A percentile compares a stretch with the other conserved stretches of the same genome.
Evolutionary conservation across 345 rosid genomes (phyloP).

Genomic region (Melaleuca alternifolia): DNA sequence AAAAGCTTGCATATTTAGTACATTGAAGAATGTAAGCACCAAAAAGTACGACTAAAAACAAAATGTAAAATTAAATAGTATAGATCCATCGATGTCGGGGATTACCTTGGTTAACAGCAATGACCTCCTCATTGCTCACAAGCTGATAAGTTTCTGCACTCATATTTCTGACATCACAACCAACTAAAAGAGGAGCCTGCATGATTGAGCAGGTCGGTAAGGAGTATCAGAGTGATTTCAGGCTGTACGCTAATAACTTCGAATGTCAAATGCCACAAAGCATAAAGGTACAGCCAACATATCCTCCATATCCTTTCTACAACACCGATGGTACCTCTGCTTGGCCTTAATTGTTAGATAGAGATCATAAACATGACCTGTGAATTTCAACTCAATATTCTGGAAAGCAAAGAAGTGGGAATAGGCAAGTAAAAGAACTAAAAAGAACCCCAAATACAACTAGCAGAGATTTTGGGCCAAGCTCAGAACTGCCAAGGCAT

Average conservation of each 20-base stretch:
- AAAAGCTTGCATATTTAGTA: background rate
- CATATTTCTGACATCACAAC: constrained; percentile 89
- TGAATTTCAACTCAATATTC: background rate
- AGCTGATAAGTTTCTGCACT: constrained; percentile 71
- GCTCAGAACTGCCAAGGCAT: background rate
- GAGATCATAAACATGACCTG: background rate
- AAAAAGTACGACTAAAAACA: background rate
- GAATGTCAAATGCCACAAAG: background rate
- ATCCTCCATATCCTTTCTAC: background rate
- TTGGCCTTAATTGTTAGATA: background rate
- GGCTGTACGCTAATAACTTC: background rate
- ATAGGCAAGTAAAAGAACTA: background rate
- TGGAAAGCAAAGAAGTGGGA: background rate
- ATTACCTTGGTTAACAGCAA: constrained; percentile 90
- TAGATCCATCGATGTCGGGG: background rate
- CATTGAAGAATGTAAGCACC: background rate
- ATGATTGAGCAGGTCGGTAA: background rate
- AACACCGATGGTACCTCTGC: background rate
- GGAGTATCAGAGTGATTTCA: background rate
- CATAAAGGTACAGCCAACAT: background rate
- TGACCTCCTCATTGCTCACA: constrained; percentile 75
- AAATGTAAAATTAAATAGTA: background rate
- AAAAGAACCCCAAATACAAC: background rate
- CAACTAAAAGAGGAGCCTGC: constrained; percentile 95
- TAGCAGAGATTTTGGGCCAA: background rate